Evolutionary conservation across 2,329 filamentous ascomycete genomes (phyloP).

Genomic region (Calonectria pseudoturangicola): DNA sequence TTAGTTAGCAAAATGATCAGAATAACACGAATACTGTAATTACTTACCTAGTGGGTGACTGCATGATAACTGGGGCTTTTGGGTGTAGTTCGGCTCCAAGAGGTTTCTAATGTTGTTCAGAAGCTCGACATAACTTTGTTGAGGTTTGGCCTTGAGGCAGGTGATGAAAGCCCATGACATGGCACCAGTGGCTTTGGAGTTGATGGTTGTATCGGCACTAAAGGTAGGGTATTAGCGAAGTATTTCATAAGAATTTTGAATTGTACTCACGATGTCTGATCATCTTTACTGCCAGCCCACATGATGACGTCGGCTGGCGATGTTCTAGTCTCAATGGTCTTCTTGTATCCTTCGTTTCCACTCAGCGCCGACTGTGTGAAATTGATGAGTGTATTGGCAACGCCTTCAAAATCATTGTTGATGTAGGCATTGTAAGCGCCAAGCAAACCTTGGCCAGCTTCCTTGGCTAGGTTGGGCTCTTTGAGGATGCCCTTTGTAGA

Average conservation of each 20-base stretch:
- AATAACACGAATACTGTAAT: neutral
- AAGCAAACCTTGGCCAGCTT: slow-evolving; percentile 83
- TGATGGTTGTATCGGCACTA: slow-evolving; percentile 92
- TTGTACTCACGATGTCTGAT: slow-evolving; percentile 83
- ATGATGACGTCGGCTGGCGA: slow-evolving; percentile 96
- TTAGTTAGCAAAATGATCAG: slow-evolving; percentile 18
- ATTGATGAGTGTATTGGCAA: slow-evolving; percentile 84
- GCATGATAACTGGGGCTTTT: slow-evolving; percentile 97
- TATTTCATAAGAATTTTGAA: neutral
- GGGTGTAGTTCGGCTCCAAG: slow-evolving; percentile 88
- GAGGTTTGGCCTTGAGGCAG: slow-evolving; percentile 93
- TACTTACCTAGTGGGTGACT: slow-evolving; percentile 94
- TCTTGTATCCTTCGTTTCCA: slow-evolving; percentile 86
- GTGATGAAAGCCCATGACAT: slow-evolving; percentile 99
- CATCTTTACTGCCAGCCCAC: slow-evolving; percentile 98
- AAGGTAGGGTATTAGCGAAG: slow-evolving; percentile 45
- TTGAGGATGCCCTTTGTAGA: slow-evolving; percentile 87
- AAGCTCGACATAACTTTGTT: slow-evolving; percentile 96
- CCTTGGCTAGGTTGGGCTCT: slow-evolving; percentile 87
- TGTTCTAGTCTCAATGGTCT: slow-evolving; percentile 90
- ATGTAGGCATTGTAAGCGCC: slow-evolving; percentile 87
- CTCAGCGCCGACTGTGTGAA: slow-evolving; percentile 91
- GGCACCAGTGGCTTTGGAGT: slow-evolving; percentile 92
- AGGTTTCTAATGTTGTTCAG: slow-evolving; percentile 97
- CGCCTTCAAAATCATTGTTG: slow-evolving; percentile 87